Base-by-base conservation (phyloP, 352 stramenopile species). In the Pythium rhizo-oryzae region DNA sequence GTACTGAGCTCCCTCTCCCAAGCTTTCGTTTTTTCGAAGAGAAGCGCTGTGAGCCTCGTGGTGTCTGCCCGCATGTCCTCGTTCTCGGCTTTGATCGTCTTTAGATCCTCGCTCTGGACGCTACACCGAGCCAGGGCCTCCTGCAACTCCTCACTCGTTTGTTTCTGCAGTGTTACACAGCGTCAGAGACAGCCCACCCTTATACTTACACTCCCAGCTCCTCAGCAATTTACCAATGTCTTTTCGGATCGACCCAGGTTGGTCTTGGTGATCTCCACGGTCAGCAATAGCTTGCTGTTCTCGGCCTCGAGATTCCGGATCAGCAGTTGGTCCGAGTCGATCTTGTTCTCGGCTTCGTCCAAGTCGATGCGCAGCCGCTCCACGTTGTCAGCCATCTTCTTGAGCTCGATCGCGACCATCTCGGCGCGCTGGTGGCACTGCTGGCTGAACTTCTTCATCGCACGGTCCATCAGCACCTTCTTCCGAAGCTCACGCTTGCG, bases 1-100 rank as follows among this genome's bases (percentile, higher is more conserved):
- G 62, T 68, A 24, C 18, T 79, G 53, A 89, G 80, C 39, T 91
- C 83, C 24, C 82, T 77, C 65, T 93, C 81, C 81, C 80, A 93
- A 8, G 81, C 82, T 37, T 86, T 89, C 0, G 81, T 91, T 61
- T 93, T 91, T 35, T 93, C 83, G 52, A 92, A 89, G 8, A 92
- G 67, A 62, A 81, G 64, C 23, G 84, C 69, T 12, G 81, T 87
- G 8, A 93, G 64, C 12, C 80, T 75, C 46, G 81, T 77, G 8
- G 83, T 74, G 57, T 87, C 82, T 58, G 89, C 77, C 55, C 76
- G 73, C 18, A 89, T 43, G 18, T 78, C 82, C 8, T 67, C 56
- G 53, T 86, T 67, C 15, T 78, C 65, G 7, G 43, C 21, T 19
- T 71, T 78, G 3, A 90, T 28, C 1, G 66, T 33, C 30, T 63